These are phyloP conservation scores for Pyrenochaeta sp. DNA, from an alignment of 2,329 filamentous ascomycete species.

Conservation along the genomic window DNA sequence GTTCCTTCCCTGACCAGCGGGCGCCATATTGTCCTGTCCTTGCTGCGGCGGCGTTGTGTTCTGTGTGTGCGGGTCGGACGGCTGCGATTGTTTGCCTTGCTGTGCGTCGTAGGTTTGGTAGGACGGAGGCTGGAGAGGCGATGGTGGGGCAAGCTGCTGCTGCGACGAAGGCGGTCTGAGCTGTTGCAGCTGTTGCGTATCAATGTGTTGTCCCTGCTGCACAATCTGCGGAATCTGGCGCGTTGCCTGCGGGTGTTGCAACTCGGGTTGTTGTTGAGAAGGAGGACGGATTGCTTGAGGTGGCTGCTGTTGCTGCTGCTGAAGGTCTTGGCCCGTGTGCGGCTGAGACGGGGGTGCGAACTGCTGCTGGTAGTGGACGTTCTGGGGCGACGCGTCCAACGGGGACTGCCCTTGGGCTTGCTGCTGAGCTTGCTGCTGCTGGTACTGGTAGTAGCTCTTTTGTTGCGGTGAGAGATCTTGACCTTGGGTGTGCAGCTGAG, in stretches of 20 bases:
- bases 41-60: slow-evolving; percentile 41
- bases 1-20: slow-evolving; percentile 35
- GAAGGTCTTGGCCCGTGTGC: slow-evolving; percentile 42
- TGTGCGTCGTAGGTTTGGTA: slow-evolving; percentile 45
- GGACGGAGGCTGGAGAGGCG: slow-evolving; percentile 40
- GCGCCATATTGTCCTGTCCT: slow-evolving; percentile 44
- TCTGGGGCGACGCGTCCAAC: slow-evolving; percentile 35
- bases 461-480: slow-evolving; percentile 37
- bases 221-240: slow-evolving; percentile 41
- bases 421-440: slow-evolving; percentile 35
- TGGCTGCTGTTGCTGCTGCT: slow-evolving; percentile 32
- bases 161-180: slow-evolving; percentile 45
- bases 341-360: slow-evolving; percentile 39
- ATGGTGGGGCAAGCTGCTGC: slow-evolving; percentile 44
- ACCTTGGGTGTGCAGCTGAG: slow-evolving; percentile 39
- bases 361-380: slow-evolving; percentile 35
- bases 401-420: slow-evolving; percentile 34
- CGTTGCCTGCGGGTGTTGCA: slow-evolving; percentile 40
- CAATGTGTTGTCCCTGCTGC: slow-evolving; percentile 35
- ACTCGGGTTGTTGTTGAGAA: slow-evolving; percentile 42
- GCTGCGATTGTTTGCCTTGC: slow-evolving; percentile 33
- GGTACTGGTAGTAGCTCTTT: slow-evolving; percentile 42
- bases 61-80: slow-evolving; percentile 31
- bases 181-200: slow-evolving; percentile 39
- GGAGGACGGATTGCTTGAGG: slow-evolving; percentile 32